Evolutionary conservation across 305 asterid species (phyloP), one percentile per base, ranked within the genome.

Genomic region (Euphrasia arctica): DNA sequence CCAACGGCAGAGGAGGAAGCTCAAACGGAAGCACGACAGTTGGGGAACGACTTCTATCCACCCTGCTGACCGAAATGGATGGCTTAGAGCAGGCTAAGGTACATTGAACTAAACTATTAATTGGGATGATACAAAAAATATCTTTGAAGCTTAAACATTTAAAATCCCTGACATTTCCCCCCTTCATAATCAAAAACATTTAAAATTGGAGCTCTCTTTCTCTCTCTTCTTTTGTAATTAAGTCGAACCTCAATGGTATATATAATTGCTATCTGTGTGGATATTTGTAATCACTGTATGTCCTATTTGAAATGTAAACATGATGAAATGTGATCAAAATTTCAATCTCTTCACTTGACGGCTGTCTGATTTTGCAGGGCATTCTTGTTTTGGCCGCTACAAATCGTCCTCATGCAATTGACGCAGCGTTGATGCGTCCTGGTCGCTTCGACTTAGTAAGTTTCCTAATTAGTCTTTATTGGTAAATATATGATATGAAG

Each of bases 301-400:
- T 47, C 68, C 29, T 58, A 45, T 47, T 49, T 56, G 18, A 32
- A 58, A 22, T 28, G 65, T 57, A 42, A 70, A 58, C 50, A 22
- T n/a, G 49, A 62, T 11, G 1, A 48, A 65, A 15, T 31, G 54
- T 43, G 25, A 58, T 58, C 51, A 42, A 42, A 4, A 36, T 42
- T 58, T 51, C 32, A 41, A 22, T 50, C 39, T 42, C 41, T 54
- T 31, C 66, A 72, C 2, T 18, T 59, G 25, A 50, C 62, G 25
- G 15, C 52, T 36, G 0, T 61, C 66, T 29, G 57, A 63, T 54
- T 69, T 63, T 60, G 31, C 62, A 92, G 98, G 98, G 98, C 48
- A 80, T 93, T 78, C 98, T 93, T 55, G 97, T 93, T 70, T 79
- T 93, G 81, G 98, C 95, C 69, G 98, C 98, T 61, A 93, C 98